Percentiles rank a stretch among this genome's conserved stretches.
Evolutionary conservation across 352 stramenopile species (phyloP).

Genomic region (Globisporangium middletonii): DNA sequence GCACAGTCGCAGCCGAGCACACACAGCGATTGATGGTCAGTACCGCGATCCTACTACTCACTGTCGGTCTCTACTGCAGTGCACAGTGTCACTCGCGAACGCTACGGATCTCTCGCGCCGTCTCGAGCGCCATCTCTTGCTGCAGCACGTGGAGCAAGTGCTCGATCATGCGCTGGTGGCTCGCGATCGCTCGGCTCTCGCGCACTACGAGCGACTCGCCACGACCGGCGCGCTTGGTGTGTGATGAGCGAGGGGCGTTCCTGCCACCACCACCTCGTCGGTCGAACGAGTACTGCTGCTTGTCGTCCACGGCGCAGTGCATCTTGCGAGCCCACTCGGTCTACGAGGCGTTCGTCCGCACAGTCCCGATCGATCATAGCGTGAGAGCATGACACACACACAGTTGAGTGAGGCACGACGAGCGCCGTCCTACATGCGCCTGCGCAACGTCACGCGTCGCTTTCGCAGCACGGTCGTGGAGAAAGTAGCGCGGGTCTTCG

Average conservation of each 20-base stretch:
- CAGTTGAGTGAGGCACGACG: background rate
- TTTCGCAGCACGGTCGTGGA: slow-evolving; percentile 17
- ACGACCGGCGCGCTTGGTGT: too few species aligned
- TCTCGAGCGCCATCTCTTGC: slow-evolving; percentile 52
- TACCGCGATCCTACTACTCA: background rate
- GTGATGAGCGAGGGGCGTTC: background rate
- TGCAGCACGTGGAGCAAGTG: slow-evolving; percentile 56
- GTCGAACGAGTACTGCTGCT: slow-evolving; percentile 45
- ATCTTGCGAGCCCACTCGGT: slow-evolving; percentile 27
- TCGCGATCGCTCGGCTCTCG: slow-evolving; percentile 31
- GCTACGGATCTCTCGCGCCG: slow-evolving; percentile 52
- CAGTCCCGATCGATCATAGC: background rate
- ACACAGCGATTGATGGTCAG: background rate
- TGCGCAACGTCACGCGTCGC: slow-evolving; percentile 18
- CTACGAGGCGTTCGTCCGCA: slow-evolving; percentile 11
- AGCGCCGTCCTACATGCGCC: slow-evolving; percentile 18
- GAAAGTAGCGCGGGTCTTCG: slow-evolving; percentile 34
- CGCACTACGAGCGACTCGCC: slow-evolving; percentile 1
- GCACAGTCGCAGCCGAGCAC: background rate
- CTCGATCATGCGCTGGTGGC: slow-evolving; percentile 46
- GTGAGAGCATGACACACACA: background rate
- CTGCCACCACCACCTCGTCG: slow-evolving; percentile 5
- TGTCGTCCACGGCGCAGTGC: slow-evolving; percentile 41
- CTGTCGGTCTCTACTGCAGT: background rate
- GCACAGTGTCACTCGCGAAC: background rate